A percentile compares a stretch with the other conserved stretches of the same genome.
Evolutionary conservation across 2,329 filamentous ascomycete genomes (phyloP).

Genomic region (Penicillium expansum): DNA sequence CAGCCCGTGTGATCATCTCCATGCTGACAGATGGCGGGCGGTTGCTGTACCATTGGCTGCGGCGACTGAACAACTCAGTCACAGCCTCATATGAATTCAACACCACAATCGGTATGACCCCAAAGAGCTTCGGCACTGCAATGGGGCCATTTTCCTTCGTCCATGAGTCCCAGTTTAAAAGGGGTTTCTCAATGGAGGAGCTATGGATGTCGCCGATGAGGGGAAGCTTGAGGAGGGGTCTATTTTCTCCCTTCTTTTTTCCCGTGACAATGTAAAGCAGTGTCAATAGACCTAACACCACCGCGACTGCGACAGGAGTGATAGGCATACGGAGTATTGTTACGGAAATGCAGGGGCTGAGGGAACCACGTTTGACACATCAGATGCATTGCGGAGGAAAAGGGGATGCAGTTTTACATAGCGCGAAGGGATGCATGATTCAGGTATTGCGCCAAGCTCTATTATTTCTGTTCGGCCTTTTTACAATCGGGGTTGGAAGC

Average conservation of each 20-base stretch:
- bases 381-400: not conserved
- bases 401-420: not conserved
- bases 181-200: slow-evolving; percentile 28
- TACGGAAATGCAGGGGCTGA: not conserved
- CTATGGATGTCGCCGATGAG: slow-evolving; percentile 33
- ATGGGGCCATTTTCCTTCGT: slow-evolving; percentile 37
- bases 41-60: slow-evolving; percentile 43
- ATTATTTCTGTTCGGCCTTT: not conserved
- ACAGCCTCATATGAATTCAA: slow-evolving; percentile 37
- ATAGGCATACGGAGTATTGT: not conserved
- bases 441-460: not conserved
- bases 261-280: not conserved
- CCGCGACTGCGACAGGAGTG: not conserved
- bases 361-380: not conserved
- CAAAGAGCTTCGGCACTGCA: slow-evolving; percentile 27
- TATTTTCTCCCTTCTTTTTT: not conserved
- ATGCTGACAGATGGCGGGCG: slow-evolving; percentile 38
- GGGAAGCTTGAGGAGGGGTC: slow-evolving; percentile 23
- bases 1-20: slow-evolving; percentile 38
- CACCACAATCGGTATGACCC: slow-evolving; percentile 39
- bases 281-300: not conserved
- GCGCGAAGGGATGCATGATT: not conserved
- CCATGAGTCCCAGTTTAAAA: slow-evolving; percentile 37
- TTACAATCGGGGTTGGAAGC: not conserved
- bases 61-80: slow-evolving; percentile 43